Percentiles rank a stretch among this genome's conserved stretches.
Evolutionary conservation across 371 early-diverging fungal genomes (phyloP).

Genomic region (Circinella umbellata): DNA sequence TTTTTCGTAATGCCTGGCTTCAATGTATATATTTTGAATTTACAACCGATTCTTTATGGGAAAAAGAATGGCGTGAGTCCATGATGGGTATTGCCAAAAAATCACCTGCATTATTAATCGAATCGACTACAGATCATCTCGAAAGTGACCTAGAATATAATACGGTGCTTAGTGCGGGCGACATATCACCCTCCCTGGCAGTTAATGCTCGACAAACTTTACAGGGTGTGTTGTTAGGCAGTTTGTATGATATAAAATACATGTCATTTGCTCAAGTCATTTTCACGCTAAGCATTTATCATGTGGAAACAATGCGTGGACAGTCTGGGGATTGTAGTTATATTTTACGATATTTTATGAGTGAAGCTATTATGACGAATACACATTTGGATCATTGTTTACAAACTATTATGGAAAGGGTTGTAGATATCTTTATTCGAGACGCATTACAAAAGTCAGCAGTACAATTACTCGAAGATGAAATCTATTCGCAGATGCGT

Average conservation of each 20-base stretch:
- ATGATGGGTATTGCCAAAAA: constrained; percentile 79
- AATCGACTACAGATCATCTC: constrained; percentile 76
- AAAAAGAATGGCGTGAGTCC: constrained; percentile 71
- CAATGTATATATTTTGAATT: constrained; percentile 81
- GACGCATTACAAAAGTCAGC: constrained; percentile 58
- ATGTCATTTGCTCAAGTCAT: constrained; percentile 76
- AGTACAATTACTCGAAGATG: constrained; percentile 50
- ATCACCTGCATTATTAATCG: constrained; percentile 84
- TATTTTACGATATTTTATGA: constrained; percentile 83
- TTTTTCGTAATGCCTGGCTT: constrained; percentile 92
- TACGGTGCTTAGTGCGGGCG: constrained; percentile 66
- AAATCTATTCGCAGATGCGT: constrained; percentile 60
- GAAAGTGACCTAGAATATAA: constrained; percentile 90
- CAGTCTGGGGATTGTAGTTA: constrained; percentile 70
- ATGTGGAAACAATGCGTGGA: constrained; percentile 86
- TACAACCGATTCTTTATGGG: constrained; percentile 75
- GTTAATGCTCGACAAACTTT: constrained; percentile 35
- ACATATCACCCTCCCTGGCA: constrained; percentile 58
- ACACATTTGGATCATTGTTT: constrained; percentile 72
- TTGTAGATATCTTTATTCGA: constrained; percentile 53
- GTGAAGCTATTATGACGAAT: constrained; percentile 74
- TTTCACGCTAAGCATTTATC: constrained; percentile 84
- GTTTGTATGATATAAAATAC: constrained; percentile 63
- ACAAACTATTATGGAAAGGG: constrained; percentile 74
- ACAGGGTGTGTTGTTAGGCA: constrained; percentile 30